Conservation (phyloP, 495 filamentous ascomycete species). For the Cenococcum geophilum region DNA sequence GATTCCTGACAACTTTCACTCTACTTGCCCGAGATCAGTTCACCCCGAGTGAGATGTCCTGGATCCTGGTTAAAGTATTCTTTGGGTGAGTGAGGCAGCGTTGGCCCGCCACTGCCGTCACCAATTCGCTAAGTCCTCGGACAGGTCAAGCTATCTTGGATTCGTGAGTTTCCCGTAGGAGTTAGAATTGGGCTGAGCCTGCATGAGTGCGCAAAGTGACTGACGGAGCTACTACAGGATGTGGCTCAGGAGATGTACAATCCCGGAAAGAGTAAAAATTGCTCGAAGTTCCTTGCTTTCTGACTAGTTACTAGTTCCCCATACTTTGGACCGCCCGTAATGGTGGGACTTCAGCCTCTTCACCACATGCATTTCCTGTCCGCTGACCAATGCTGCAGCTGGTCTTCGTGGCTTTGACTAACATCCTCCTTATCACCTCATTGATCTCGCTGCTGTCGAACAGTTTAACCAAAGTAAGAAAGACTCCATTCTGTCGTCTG, state of each 20-base stretch:
- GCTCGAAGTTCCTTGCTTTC: slow-evolving; percentile 31
- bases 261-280: background rate
- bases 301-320: slow-evolving; percentile 43
- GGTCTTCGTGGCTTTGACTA: slow-evolving; percentile 79
- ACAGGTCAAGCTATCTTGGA: slow-evolving; percentile 65
- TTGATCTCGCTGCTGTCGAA: slow-evolving; percentile 89
- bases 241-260: slow-evolving; percentile 37
- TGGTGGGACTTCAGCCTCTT: slow-evolving; percentile 43
- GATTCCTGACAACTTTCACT: slow-evolving; percentile 88
- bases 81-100: slow-evolving; percentile 49
- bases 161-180: slow-evolving; percentile 53
- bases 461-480: slow-evolving; percentile 69
- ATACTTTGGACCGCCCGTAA: slow-evolving; percentile 59
- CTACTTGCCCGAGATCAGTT: slow-evolving; percentile 76
- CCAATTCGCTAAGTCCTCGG: slow-evolving; percentile 16
- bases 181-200: slow-evolving; percentile 16
- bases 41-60: slow-evolving; percentile 69
- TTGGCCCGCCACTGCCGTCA: background rate
- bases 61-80: slow-evolving; percentile 82
- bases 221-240: slow-evolving; percentile 30
- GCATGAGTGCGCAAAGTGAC: slow-evolving; percentile 7
- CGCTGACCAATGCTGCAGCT: slow-evolving; percentile 38
- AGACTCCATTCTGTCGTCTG: slow-evolving; percentile 34
- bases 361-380: slow-evolving; percentile 18
- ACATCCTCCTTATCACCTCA: slow-evolving; percentile 84